Conservation (phyloP, 2,329 filamentous ascomycete genomes). For the Alternaria sp. region DNA sequence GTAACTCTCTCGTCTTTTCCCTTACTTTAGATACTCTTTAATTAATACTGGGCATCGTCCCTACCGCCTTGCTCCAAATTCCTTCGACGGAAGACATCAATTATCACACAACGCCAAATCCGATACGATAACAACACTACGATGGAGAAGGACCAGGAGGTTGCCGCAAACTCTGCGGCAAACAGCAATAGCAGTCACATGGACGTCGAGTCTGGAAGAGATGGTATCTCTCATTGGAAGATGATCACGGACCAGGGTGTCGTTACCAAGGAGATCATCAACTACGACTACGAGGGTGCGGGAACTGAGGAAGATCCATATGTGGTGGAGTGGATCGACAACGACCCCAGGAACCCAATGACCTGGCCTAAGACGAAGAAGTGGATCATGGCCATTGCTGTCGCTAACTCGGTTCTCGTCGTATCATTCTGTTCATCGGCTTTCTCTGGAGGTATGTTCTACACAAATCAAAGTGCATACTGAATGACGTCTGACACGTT, state of each 20-base stretch:
- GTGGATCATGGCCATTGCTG: conserved; percentile 52
- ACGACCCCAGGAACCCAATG: conserved; percentile 59
- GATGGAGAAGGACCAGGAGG: conserved; percentile 32
- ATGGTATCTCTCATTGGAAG: conserved; percentile 48
- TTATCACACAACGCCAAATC: not conserved
- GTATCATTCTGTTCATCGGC: conserved; percentile 57
- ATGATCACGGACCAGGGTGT: conserved; percentile 50
- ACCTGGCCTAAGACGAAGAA: conserved; percentile 51
- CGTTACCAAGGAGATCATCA: conserved; percentile 48
- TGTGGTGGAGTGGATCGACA: conserved; percentile 58
- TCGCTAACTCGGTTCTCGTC: conserved; percentile 55
- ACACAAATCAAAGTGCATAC: no score
- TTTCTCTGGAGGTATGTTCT: conserved; percentile 48
- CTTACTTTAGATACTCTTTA: conserved; percentile 8
- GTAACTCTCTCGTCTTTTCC: conserved; percentile 4
- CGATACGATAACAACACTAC: conserved; percentile 7
- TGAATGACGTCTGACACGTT: conserved; percentile 1
- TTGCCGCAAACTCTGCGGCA: conserved; percentile 16
- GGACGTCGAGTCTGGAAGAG: conserved; percentile 47
- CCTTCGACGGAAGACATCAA: not conserved
- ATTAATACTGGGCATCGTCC: conserved; percentile 7
- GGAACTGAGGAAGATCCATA: conserved; percentile 57
- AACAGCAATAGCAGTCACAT: conserved; percentile 15
- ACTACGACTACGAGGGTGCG: conserved; percentile 54
- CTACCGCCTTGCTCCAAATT: not conserved